Conservation (phyloP, 495 filamentous ascomycete genomes). For the Lichenothelia convexa region DNA sequence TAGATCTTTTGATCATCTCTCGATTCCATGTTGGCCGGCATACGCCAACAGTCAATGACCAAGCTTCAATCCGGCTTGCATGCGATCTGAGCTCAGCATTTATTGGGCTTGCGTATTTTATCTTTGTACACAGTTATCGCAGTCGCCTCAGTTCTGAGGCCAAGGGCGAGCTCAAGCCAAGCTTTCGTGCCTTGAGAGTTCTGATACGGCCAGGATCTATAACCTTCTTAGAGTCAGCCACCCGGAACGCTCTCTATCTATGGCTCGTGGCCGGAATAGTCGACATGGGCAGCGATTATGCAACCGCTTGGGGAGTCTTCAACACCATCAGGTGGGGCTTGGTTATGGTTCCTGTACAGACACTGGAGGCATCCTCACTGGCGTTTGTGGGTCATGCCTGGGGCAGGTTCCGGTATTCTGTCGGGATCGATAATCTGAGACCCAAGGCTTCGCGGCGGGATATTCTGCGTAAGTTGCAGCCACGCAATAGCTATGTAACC, state of each 20-base stretch:
- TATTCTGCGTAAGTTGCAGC: constrained; percentile 14
- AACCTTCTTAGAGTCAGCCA: constrained; percentile 43
- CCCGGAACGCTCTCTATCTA: constrained; percentile 53
- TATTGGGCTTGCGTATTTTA: constrained; percentile 41
- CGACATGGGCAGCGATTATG: constrained; percentile 40
- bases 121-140: too few species aligned
- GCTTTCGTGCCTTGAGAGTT: constrained; percentile 26
- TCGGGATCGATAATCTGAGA: constrained; percentile 19
- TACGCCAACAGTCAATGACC: constrained; percentile 39
- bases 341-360: constrained; percentile 55
- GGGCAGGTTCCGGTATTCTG: constrained; percentile 35
- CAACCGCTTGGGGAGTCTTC: constrained; percentile 60
- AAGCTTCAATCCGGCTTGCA: constrained; percentile 42
- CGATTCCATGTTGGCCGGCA: constrained; percentile 40
- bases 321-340: constrained; percentile 65
- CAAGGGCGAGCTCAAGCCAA: constrained; percentile 18
- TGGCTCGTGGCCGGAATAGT: constrained; percentile 54
- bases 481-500: neutral
- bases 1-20: constrained; percentile 54
- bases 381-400: constrained; percentile 52
- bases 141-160: too few species aligned
- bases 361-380: constrained; percentile 44
- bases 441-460: constrained; percentile 23
- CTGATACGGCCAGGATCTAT: constrained; percentile 36
- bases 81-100: constrained; percentile 41